Conservation (phyloP, 2,329 filamentous ascomycete species). For the Trichophyton benhamiae region DNA sequence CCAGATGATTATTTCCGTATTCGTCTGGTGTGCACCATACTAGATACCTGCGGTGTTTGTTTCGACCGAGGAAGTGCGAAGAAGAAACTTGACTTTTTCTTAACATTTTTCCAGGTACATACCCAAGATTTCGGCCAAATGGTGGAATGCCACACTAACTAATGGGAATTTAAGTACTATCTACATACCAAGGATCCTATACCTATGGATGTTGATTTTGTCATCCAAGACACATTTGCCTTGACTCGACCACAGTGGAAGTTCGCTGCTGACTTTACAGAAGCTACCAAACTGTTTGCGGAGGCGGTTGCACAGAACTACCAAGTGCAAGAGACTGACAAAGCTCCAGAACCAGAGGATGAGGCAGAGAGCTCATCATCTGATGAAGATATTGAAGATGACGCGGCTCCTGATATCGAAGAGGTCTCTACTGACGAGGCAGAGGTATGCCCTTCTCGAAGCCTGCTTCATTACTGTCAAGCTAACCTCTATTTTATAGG, state of each 20-base stretch:
- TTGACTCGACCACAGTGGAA: slow-evolving; percentile 87
- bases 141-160: background rate
- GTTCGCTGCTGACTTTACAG: slow-evolving; percentile 63
- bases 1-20: slow-evolving; percentile 96
- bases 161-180: slow-evolving; percentile 55
- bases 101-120: slow-evolving; percentile 76
- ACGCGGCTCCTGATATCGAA: slow-evolving; percentile 41
- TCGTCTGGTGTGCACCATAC: slow-evolving; percentile 71
- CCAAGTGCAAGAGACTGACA: slow-evolving; percentile 62
- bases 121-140: background rate
- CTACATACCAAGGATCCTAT: slow-evolving; percentile 77
- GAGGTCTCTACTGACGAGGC: slow-evolving; percentile 45
- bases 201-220: slow-evolving; percentile 95
- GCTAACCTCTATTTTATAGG: background rate
- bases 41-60: slow-evolving; percentile 93
- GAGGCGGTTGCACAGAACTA: slow-evolving; percentile 85
- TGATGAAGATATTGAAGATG: slow-evolving; percentile 62
- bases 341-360: slow-evolving; percentile 58
- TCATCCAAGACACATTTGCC: slow-evolving; percentile 83
- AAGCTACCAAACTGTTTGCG: slow-evolving; percentile 71
- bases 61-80: slow-evolving; percentile 87
- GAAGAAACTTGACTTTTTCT: slow-evolving; percentile 95
- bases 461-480: background rate
- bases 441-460: slow-evolving; percentile 22
- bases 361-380: slow-evolving; percentile 57